These are phyloP conservation scores for Dictyostelium capitatum DNA, from an alignment of 78 protist species.

Conservation along the genomic window DNA sequence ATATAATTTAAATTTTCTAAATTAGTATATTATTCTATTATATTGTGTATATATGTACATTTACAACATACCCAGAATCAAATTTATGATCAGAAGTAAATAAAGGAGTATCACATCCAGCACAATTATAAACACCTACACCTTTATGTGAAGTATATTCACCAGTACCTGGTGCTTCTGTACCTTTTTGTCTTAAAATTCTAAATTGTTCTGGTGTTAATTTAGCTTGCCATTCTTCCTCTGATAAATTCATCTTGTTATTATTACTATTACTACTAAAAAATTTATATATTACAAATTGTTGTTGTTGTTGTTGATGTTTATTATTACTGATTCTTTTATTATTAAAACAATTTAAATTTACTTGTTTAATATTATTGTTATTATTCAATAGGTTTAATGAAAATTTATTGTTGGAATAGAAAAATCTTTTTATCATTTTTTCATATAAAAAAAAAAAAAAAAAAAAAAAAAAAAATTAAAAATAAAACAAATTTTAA, in stretches of 20 bases:
- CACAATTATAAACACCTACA: constrained; percentile 51
- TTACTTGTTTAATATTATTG: too few relatives aligned
- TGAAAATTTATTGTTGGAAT: too few relatives aligned
- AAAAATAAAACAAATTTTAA: too few relatives aligned
- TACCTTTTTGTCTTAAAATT: constrained; percentile 79
- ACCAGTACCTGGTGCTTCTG: constrained; percentile 43
- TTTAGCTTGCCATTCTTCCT: constrained; percentile 76
- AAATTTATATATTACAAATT: too few relatives aligned
- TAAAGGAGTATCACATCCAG: constrained; percentile 81
- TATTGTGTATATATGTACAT: constrained; percentile 68
- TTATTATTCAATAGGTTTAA: too few relatives aligned
- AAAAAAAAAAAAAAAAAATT: too few relatives aligned
- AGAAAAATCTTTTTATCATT: too few relatives aligned
- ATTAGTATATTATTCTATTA: constrained; percentile 66
- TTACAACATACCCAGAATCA: constrained; percentile 79
- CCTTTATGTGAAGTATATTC: constrained; percentile 60
- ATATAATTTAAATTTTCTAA: too few relatives aligned
- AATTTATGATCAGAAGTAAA: constrained; percentile 82
- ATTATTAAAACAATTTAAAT: too few relatives aligned
- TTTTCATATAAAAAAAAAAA: too few relatives aligned
- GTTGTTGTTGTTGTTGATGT: too few relatives aligned
- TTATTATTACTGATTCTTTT: too few relatives aligned
- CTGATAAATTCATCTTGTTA: constrained; percentile 44
- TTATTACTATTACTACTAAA: not conserved
- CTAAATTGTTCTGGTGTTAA: constrained; percentile 75